Base-by-base conservation (phyloP, 2,329 filamentous ascomycete genomes). In the Botrytis fragariae region DNA sequence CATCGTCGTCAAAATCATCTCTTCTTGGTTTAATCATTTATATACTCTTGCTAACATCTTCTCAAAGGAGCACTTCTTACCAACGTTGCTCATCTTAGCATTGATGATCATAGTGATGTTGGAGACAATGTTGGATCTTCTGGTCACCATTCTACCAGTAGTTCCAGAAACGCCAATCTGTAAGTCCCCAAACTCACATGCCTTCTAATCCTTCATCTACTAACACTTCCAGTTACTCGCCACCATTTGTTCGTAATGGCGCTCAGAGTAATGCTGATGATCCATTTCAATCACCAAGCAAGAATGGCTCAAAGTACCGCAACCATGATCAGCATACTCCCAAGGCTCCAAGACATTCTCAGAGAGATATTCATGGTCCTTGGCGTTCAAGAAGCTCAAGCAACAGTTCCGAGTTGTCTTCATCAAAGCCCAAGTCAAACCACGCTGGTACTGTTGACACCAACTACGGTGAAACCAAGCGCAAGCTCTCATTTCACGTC, bases 171-270 rank as follows among this genome's bases (percentile, higher is more conserved):
- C 45, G 64, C 65, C 61, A 73, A 75, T 20, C 73, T 73, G 79
- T 79, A 75, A 76, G 78, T 73, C 29, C 10, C 4, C 39, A 65
- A 25, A 10, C 61, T 67, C 20, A 57, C 32, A 59, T 54, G 12
- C 5, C 3, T 29, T n/a, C 10, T 18, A 6, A 51, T 42, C 3
- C 8, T 22, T 10, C 37, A 25, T 6, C 16, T 54, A 37, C 74
- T 76, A n/a, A 77, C 37, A 32, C n/a, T 60, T 32, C 7, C 42
- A 79, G 79, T 42, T 79, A 79, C 65, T 77, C 77, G 9, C 77
- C 78, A 54, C 78, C 79, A 29, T 80, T 80, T 62, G 76, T 79
- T 67, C 76, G 77, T 59, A 78, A 76, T 69, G 75, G 77, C 60
- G 63, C 73, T 60, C 74, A 74, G n/a, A 69, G 71, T 67, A 61